Conservation (phyloP, 176 grass and related monocot species). For the Bolboschoenus planiculmis region DNA sequence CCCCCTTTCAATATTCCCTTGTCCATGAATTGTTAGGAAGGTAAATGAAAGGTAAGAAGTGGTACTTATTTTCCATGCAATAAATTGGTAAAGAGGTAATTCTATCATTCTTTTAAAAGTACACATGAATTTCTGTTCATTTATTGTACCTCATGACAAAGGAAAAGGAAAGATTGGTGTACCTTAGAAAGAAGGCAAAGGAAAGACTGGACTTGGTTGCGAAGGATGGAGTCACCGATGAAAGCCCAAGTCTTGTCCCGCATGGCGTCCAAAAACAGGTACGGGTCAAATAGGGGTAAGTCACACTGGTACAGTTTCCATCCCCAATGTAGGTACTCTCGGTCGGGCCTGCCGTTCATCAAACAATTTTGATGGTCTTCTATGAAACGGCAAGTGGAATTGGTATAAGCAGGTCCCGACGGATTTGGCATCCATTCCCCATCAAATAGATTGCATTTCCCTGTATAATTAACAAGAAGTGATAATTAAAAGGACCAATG, state of each 20-base stretch:
- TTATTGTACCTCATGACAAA: conserved; percentile 47
- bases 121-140: too few relatives aligned
- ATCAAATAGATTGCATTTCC: conserved; percentile 44
- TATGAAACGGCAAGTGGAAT: conserved; percentile 62
- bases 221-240: conserved; percentile 81
- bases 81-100: neutral
- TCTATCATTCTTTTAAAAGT: conserved; percentile 1
- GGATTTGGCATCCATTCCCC: conserved; percentile 57
- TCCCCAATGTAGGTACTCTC: conserved; percentile 53
- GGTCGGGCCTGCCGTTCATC: conserved; percentile 63
- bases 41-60: neutral
- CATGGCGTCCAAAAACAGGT: conserved; percentile 60
- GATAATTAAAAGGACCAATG: neutral
- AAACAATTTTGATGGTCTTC: conserved; percentile 75
- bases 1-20: conserved; percentile 15
- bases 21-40: neutral
- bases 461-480: neutral
- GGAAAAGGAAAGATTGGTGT: conserved; percentile 40
- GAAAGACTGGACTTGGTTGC: conserved; percentile 79
- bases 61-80: neutral
- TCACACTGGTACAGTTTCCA: conserved; percentile 78
- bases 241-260: conserved; percentile 63
- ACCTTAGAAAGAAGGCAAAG: conserved; percentile 86
- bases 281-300: conserved; percentile 38
- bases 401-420: conserved; percentile 73